These are phyloP conservation scores for Ceratocystis ficicola DNA, from an alignment of 2,329 filamentous ascomycete genomes.

Conservation along the genomic window DNA sequence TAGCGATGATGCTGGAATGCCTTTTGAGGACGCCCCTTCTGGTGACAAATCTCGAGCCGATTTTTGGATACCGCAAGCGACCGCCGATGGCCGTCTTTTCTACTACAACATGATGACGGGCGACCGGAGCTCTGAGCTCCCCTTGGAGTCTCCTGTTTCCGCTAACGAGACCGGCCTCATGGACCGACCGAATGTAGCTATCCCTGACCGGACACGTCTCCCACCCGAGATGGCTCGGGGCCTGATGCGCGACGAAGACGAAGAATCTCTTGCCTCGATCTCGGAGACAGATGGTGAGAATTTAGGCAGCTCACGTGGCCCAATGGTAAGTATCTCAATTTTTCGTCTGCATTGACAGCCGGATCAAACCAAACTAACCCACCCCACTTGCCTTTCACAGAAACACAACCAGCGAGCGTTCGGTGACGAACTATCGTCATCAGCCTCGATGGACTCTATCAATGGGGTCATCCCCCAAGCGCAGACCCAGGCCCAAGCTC, in stretches of 20 bases:
- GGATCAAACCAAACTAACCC: not conserved
- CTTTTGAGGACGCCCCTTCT: conserved; percentile 53
- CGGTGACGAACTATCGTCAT: conserved; percentile 63
- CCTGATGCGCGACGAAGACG: conserved; percentile 71
- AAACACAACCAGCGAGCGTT: conserved; percentile 54
- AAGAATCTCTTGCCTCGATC: conserved; percentile 50
- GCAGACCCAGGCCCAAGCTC: not conserved
- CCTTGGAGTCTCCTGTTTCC: conserved; percentile 77
- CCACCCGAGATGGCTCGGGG: conserved; percentile 82
- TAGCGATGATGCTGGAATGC: conserved; percentile 45
- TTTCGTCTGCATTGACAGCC: conserved; percentile 27
- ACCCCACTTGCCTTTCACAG: conserved; percentile 28
- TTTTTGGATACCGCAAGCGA: conserved; percentile 98
- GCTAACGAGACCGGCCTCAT: conserved; percentile 71
- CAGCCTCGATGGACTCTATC: conserved; percentile 84
- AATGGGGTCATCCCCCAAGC: conserved; percentile 52
- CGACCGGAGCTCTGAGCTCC: conserved; percentile 86
- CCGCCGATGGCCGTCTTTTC: conserved; percentile 80
- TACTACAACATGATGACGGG: conserved; percentile 98
- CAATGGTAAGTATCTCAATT: conserved; percentile 1
- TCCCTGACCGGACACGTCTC: conserved; percentile 80
- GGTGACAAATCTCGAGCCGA: conserved; percentile 71
- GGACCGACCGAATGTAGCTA: conserved; percentile 75
- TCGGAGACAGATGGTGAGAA: conserved; percentile 23
- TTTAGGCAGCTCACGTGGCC: not conserved